These are phyloP conservation scores for Alternaria solani DNA, from an alignment of 2,329 filamentous ascomycete genomes.

Conservation along the genomic window DNA sequence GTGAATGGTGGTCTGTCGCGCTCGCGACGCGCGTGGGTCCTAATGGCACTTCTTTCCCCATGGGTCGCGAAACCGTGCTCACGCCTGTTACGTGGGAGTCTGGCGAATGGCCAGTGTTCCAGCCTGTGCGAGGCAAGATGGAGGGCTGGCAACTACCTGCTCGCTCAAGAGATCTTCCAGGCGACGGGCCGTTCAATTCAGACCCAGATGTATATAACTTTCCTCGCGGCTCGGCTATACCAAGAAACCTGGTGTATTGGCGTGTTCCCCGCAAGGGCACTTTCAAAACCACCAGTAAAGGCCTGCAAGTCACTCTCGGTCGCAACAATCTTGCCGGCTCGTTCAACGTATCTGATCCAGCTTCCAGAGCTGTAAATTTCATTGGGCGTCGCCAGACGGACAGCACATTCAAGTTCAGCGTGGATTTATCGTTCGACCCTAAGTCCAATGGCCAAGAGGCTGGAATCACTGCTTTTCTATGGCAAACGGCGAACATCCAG, in stretches of 20 bases:
- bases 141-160: constrained; percentile 52
- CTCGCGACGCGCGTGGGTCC: constrained; percentile 35
- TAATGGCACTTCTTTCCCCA: constrained; percentile 26
- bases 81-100: constrained; percentile 35
- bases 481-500: constrained; percentile 61
- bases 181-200: constrained; percentile 50
- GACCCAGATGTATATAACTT: constrained; percentile 60
- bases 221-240: constrained; percentile 52
- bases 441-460: constrained; percentile 56
- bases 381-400: constrained; percentile 62
- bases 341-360: constrained; percentile 54
- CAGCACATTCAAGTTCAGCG: constrained; percentile 61
- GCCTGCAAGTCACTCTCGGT: constrained; percentile 53
- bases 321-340: constrained; percentile 62
- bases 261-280: constrained; percentile 32
- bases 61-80: constrained; percentile 41
- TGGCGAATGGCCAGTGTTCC: constrained; percentile 56
- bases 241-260: constrained; percentile 63
- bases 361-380: constrained; percentile 59
- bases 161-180: constrained; percentile 44
- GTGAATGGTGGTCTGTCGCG: constrained; percentile 37
- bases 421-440: constrained; percentile 53
- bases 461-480: constrained; percentile 62
- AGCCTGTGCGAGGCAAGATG: constrained; percentile 55
- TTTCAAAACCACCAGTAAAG: constrained; percentile 13